Base-by-base conservation (phyloP, 2,329 filamentous ascomycete species). In the Phyllosticta paracitricarpa region DNA sequence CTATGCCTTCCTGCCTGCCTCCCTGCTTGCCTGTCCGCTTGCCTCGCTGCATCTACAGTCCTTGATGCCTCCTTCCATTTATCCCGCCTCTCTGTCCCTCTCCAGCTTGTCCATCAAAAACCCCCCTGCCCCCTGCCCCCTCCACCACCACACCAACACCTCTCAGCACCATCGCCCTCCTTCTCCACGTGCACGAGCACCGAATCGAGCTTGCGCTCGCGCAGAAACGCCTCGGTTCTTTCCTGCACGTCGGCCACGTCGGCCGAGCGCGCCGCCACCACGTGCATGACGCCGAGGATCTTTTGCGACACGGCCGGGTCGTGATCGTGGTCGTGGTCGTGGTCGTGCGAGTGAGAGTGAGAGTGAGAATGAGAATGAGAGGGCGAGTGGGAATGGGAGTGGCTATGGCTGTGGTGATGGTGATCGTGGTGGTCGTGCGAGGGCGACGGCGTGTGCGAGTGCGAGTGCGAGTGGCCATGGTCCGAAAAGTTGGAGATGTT, bases 181-280 rank as follows among this genome's bases (percentile, higher is more conserved):
- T 87, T 80, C 74, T 97, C 93, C 1, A 96, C 89, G 74, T 97
- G 93, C 4, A 97, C 83, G 26, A 95, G 85, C 12, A 91, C 84
- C 17, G 40, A 48, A 68, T 96, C 87, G 75, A 97, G 88, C 52
- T 85, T 84, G 65, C 88, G 83, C 58, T 83, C 83, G 7, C 81
- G 76, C 24, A 96, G 78, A 66, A 91, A 94, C 53, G 84, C 81
- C 54, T 82, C 79, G 0, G 92, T 88, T n/a, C 91, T 81, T 63
- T 89, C 84, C 57, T 89, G 81, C 5, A 97, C 90, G 64, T 97
- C 92, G 67, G 96, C 90, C 61, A 92, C 71, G 67, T 92, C 86
- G 2, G 87, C 85, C 2, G 82, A 84, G 25, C 84, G 82, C 0
- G 86, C 84, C 0, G 90, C 90, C 63, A 91, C 85, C 51, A 97